Evolutionary conservation across 2,329 filamentous ascomycete genomes (phyloP).

Genomic region (Trichoderma citrinoviride): DNA sequence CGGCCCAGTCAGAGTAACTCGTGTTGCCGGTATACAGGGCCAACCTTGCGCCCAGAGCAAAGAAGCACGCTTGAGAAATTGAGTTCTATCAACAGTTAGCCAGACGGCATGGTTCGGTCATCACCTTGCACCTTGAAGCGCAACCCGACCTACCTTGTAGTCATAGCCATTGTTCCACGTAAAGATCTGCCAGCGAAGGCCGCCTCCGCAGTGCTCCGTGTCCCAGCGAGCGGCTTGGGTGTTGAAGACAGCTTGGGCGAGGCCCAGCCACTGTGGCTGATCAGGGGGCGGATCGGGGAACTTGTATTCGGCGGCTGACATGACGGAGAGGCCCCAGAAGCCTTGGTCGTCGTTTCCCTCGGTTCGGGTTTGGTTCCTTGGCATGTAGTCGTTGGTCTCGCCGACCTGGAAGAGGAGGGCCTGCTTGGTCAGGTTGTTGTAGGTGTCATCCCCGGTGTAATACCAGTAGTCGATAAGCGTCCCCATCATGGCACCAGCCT

Average conservation of each 20-base stretch:
- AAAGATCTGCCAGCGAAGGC: slow-evolving; percentile 82
- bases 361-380: slow-evolving; percentile 65
- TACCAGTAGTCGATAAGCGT: slow-evolving; percentile 81
- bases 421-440: slow-evolving; percentile 65
- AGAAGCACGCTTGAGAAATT: slow-evolving; percentile 62
- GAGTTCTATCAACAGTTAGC: slow-evolving; percentile 57
- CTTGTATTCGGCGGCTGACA: slow-evolving; percentile 67
- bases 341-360: slow-evolving; percentile 75
- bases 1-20: slow-evolving; percentile 76
- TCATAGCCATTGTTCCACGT: slow-evolving; percentile 77
- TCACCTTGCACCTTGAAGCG: not conserved
- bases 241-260: slow-evolving; percentile 80
- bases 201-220: slow-evolving; percentile 64
- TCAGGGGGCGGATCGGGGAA: slow-evolving; percentile 58
- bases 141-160: slow-evolving; percentile 52
- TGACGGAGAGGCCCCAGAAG: slow-evolving; percentile 69
- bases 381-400: slow-evolving; percentile 72
- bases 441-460: slow-evolving; percentile 70
- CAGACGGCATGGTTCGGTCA: not conserved
- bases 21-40: slow-evolving; percentile 74
- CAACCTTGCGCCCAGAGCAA: slow-evolving; percentile 63
- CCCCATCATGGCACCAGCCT: slow-evolving; percentile 69
- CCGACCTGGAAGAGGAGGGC: slow-evolving; percentile 75
- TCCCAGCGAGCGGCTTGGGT: slow-evolving; percentile 75
- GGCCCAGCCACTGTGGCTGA: slow-evolving; percentile 64